Conservation (phyloP, 192 early-diverging fungal genomes). For the Backusella morwellensis region DNA sequence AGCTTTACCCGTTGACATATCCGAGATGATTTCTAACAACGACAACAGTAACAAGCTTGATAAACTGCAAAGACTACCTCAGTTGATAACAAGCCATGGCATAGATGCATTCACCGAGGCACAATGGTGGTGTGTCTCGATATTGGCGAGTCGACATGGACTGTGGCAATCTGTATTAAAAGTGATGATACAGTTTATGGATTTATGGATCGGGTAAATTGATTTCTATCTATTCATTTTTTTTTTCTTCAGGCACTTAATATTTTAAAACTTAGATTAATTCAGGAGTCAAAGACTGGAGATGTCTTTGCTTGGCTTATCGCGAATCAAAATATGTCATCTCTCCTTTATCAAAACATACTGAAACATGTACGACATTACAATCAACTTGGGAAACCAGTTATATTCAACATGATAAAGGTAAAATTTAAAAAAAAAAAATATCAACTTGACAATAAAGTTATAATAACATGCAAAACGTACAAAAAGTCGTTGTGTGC, state of each 20-base stretch:
- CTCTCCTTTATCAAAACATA: not conserved
- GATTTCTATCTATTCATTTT: not conserved
- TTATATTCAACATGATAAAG: not conserved
- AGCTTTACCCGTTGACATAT: not conserved
- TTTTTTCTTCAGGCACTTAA: no score
- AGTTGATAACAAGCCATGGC: not conserved
- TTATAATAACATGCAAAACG: not conserved
- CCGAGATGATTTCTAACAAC: not conserved
- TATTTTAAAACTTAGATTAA: not conserved
- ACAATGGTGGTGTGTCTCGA: not conserved
- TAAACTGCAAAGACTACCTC: not conserved
- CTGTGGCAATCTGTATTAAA: constrained; percentile 14
- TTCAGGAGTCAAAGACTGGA: not conserved
- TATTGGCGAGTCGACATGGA: not conserved
- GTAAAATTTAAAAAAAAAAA: not conserved
- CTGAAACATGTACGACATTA: not conserved
- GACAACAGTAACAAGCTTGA: not conserved
- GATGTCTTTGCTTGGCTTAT: constrained; percentile 3
- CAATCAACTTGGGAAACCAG: not conserved
- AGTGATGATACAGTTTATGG: constrained; percentile 9
- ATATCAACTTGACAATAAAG: not conserved
- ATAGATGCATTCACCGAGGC: not conserved
- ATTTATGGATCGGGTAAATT: constrained; percentile 17
- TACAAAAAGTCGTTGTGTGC: not conserved
- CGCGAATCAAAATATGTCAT: not conserved